Conservation (phyloP, 176 grass and related monocot species). For the Puya raimondii region DNA sequence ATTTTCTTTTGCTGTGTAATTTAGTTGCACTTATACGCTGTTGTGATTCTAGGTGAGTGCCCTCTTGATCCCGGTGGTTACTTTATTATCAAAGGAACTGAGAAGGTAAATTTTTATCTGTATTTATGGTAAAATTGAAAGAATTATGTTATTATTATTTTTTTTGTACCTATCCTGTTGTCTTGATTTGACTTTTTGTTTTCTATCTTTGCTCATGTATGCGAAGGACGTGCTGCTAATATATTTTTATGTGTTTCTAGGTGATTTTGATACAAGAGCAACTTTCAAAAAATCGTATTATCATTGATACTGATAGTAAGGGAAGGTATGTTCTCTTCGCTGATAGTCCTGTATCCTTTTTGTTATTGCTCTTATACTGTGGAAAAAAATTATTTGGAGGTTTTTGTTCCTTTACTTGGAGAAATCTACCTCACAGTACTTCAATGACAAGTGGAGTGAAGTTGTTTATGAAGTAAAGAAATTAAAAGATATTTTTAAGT, state of each 20-base stretch:
- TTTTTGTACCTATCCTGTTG: neutral
- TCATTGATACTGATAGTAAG: conserved; percentile 78
- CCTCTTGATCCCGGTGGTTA: conserved; percentile 97
- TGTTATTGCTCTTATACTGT: conserved; percentile 11
- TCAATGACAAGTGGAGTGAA: no score
- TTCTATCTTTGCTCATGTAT: neutral
- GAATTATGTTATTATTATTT: no score
- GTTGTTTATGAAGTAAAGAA: no score
- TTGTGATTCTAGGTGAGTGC: conserved; percentile 58
- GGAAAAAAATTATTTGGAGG: conserved; percentile 12
- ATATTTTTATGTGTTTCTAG: conserved; percentile 38
- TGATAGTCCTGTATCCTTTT: neutral
- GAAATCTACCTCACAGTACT: neutral
- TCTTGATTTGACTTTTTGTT: conserved; percentile 7
- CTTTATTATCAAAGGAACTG: conserved; percentile 88
- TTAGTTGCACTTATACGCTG: conserved; percentile 17
- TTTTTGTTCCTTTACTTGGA: conserved; percentile 3
- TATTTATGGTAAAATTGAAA: no score
- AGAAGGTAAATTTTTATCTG: conserved; percentile 53
- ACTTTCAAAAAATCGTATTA: conserved; percentile 93
- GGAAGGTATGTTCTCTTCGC: conserved; percentile 44
- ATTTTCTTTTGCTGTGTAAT: conserved; percentile 7
- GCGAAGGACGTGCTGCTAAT: neutral
- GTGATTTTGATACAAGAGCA: conserved; percentile 99
- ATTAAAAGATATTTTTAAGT: no score